phyloP scores from a whole-genome alignment of 345 rosid species.

The Eucalyptus curtisii region DNA sequence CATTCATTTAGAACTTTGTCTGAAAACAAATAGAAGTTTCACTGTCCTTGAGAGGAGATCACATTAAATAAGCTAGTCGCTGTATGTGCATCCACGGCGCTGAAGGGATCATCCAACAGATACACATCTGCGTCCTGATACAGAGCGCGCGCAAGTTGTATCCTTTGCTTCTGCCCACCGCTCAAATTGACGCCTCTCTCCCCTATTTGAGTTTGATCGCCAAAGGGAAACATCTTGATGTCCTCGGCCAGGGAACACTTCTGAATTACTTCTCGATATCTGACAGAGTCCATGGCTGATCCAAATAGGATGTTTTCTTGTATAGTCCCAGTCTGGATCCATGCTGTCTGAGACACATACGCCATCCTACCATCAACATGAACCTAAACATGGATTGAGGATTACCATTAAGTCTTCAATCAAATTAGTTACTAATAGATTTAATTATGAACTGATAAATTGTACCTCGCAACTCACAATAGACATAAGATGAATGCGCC shows the following conservation, averaged over 20 bases:
- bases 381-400: constrained; percentile 10
- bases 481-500: not conserved
- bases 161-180: constrained; percentile 46
- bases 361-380: constrained; percentile 24
- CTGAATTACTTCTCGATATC: constrained; percentile 20
- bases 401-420: not conserved
- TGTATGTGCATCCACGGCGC: constrained; percentile 61
- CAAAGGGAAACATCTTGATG: constrained; percentile 26
- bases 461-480: not conserved
- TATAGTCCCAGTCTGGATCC: constrained; percentile 42
- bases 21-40: not conserved
- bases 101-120: constrained; percentile 53
- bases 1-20: not conserved
- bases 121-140: constrained; percentile 44
- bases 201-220: constrained; percentile 38
- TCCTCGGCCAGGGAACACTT: constrained; percentile 32
- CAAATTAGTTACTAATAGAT: not conserved
- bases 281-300: constrained; percentile 14
- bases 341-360: constrained; percentile 47
- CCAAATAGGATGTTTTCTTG: constrained; percentile 46
- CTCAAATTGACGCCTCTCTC: constrained; percentile 52
- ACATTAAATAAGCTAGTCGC: constrained; percentile 35
- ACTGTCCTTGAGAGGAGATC: not conserved
- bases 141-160: constrained; percentile 49
- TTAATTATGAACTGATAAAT: not conserved